phyloP scores from a whole-genome alignment of 352 stramenopile species.

The Globisporangium spiculum region DNA sequence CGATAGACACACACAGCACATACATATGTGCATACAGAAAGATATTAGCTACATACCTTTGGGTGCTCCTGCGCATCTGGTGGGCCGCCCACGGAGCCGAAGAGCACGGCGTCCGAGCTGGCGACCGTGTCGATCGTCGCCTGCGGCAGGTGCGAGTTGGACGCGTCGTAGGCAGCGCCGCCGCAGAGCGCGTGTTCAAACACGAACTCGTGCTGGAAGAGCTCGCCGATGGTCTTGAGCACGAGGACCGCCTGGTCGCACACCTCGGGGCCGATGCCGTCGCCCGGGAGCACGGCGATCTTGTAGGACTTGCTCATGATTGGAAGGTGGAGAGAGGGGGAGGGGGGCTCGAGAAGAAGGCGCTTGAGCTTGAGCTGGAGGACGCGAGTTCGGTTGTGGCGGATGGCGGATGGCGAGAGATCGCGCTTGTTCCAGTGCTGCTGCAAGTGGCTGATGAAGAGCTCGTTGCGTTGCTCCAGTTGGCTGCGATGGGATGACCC shows the following conservation, averaged over 20 bases:
- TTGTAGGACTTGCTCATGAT: constrained; percentile 55
- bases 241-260: constrained; percentile 92
- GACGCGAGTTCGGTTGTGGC: constrained; percentile 20
- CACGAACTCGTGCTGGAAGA: constrained; percentile 90
- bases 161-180: constrained; percentile 92
- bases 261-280: constrained; percentile 99
- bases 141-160: constrained; percentile 92
- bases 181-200: constrained; percentile 95
- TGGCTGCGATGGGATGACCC: neutral
- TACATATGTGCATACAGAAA: neutral
- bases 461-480: neutral
- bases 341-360: neutral
- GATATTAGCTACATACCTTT: constrained; percentile 39
- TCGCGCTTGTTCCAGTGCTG: neutral
- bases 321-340: neutral
- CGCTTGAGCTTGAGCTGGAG: constrained; percentile 7
- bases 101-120: constrained; percentile 89
- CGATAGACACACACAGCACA: neutral
- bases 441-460: neutral
- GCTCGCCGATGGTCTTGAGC: constrained; percentile 74
- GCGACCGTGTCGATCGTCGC: constrained; percentile 92
- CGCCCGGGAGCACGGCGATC: constrained; percentile 95
- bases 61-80: constrained; percentile 88
- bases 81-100: constrained; percentile 96
- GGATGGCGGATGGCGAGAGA: neutral